These are phyloP conservation scores for Penicillium samsonianum DNA, from an alignment of 495 filamentous ascomycete species.

Conservation along the genomic window DNA sequence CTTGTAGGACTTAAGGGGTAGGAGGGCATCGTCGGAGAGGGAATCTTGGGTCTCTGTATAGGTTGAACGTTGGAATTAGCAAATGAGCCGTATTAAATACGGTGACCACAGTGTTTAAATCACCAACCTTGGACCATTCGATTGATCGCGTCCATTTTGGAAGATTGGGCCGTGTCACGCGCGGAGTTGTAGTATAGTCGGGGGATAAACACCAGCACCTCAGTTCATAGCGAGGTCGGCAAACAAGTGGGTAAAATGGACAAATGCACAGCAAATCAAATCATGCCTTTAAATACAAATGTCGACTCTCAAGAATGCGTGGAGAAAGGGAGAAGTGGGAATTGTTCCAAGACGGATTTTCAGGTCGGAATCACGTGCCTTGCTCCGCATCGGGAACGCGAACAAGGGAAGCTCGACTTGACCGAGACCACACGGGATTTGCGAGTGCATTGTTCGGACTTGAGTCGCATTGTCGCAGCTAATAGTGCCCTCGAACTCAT, in stretches of 20 bases:
- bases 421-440: slow-evolving; percentile 3
- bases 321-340: slow-evolving; percentile 17
- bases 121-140: slow-evolving; percentile 48
- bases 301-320: slow-evolving; percentile 13
- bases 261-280: slow-evolving; percentile 8
- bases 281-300: slow-evolving; percentile 12
- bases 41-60: slow-evolving; percentile 55
- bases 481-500: background rate
- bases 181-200: slow-evolving; percentile 15
- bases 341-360: slow-evolving; percentile 26
- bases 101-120: background rate
- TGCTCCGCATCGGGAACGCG: slow-evolving; percentile 29
- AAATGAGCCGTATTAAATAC: background rate
- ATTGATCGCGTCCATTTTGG: slow-evolving; percentile 41
- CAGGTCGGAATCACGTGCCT: slow-evolving; percentile 24
- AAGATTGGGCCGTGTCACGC: slow-evolving; percentile 20
- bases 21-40: slow-evolving; percentile 68
- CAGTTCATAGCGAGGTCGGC: slow-evolving; percentile 7
- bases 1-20: slow-evolving; percentile 92
- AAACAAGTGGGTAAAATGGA: slow-evolving; percentile 4
- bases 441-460: slow-evolving; percentile 3
- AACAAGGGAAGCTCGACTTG: slow-evolving; percentile 13
- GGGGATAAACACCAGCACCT: slow-evolving; percentile 12
- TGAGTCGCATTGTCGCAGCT: background rate
- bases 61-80: slow-evolving; percentile 20